A percentile compares a stretch with the other conserved stretches of the same genome.
Conservation (phyloP, 371 early-diverging fungal species). For the Lichtheimia ramosa region DNA sequence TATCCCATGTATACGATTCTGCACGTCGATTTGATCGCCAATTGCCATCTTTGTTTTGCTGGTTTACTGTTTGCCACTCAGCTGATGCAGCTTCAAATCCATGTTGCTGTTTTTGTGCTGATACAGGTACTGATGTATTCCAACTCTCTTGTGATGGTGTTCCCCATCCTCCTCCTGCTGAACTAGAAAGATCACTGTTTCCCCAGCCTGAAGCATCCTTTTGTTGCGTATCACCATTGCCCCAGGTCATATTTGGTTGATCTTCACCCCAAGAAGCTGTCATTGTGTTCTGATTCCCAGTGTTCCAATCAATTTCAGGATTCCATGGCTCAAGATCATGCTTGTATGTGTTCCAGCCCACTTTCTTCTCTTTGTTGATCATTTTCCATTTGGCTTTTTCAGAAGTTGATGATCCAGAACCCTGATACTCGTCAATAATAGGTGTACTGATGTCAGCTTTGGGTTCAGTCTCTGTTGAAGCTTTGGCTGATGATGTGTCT, state of each 20-base stretch:
- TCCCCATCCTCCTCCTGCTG: conserved; percentile 1
- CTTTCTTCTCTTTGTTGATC: conserved; percentile 1
- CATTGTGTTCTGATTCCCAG: not conserved
- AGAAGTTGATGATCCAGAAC: not conserved
- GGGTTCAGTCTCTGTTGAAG: not conserved
- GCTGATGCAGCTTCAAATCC: not conserved
- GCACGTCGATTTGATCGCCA: not conserved
- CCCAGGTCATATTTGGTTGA: conserved; percentile 14
- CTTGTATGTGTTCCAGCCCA: conserved; percentile 23
- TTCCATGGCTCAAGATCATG: conserved; percentile 21
- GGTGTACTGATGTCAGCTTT: too few relatives aligned
- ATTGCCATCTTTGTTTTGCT: not conserved
- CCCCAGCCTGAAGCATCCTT: not conserved
- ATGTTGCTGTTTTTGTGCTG: not conserved
- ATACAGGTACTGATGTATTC: not conserved
- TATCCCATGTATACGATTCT: not conserved
- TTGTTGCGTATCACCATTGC: conserved; percentile 1
- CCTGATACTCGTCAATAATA: too few relatives aligned
- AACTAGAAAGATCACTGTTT: not conserved
- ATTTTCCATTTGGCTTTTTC: conserved; percentile 1
- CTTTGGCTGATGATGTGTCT: not conserved
- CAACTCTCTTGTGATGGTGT: conserved; percentile 1
- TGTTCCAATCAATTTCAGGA: conserved; percentile 22
- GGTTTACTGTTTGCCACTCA: not conserved
- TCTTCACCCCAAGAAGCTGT: conserved; percentile 20